These are phyloP conservation scores for Hypoxylon lienhwacheense DNA, from an alignment of 495 filamentous ascomycete genomes.

Conservation along the genomic window DNA sequence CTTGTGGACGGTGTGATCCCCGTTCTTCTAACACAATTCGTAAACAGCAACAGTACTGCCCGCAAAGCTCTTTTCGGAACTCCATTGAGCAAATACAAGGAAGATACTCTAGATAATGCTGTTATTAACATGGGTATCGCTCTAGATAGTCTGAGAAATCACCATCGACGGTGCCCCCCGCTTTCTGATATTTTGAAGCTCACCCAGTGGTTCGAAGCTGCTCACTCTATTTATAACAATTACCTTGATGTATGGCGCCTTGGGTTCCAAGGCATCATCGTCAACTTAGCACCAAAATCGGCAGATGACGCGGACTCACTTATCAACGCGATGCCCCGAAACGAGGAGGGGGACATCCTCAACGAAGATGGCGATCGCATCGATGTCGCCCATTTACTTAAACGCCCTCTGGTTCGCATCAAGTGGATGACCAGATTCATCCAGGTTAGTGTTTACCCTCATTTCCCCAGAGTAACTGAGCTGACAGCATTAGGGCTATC, in stretches of 20 bases:
- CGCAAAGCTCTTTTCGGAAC: slow-evolving; percentile 67
- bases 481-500: slow-evolving; percentile 36
- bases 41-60: slow-evolving; percentile 69
- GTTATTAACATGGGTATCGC: slow-evolving; percentile 94
- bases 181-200: slow-evolving; percentile 67
- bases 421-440: slow-evolving; percentile 87
- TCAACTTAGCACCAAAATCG: slow-evolving; percentile 79
- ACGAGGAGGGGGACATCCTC: slow-evolving; percentile 77
- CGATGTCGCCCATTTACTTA: slow-evolving; percentile 91
- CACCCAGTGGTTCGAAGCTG: slow-evolving; percentile 76
- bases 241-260: slow-evolving; percentile 91
- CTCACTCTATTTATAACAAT: slow-evolving; percentile 76
- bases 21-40: slow-evolving; percentile 81
- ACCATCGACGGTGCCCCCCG: slow-evolving; percentile 74
- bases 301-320: slow-evolving; percentile 58
- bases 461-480: background rate
- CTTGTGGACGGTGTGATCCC: slow-evolving; percentile 96
- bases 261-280: slow-evolving; percentile 92
- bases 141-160: slow-evolving; percentile 76
- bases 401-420: slow-evolving; percentile 81
- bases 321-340: slow-evolving; percentile 70
- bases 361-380: slow-evolving; percentile 82
- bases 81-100: slow-evolving; percentile 29
- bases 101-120: slow-evolving; percentile 67
- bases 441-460: slow-evolving; percentile 54